Evolutionary conservation across 1,284 basidiomycete species (phyloP), one percentile per base, ranked within the genome.

Genomic region (Apiotrichum brassicae): DNA sequence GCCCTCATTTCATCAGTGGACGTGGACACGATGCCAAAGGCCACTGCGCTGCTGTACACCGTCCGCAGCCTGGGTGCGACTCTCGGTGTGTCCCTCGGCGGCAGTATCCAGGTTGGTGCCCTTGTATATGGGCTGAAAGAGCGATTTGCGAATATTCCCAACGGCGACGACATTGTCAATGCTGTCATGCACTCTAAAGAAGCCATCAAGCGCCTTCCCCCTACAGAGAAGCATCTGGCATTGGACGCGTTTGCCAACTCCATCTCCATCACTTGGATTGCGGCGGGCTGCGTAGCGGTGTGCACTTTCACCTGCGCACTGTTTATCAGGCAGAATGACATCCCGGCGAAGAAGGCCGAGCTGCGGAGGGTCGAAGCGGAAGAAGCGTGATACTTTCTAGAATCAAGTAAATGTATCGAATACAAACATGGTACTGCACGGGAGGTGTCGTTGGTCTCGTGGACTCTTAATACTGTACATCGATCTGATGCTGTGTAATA

Each of bases 21-120:
- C 51, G 60, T 61, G 25, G 58, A 56, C 24, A 55, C 59, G 20
- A 74, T 74, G 71, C 71, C 72, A 6, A 70, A 71, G 52, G 72
- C 71, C 7, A 75, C 72, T 0, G 71, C 73, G 9, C 50, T 74
- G 24, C 58, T 71, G 8, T 75, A 73, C 57, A 71, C 69, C 11
- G 61, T 64, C 13, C 65, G 73, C 26, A 63, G 60, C 7, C 61
- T 75, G 1, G 73, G 73, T 6, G 61, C 59, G 8, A 71, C 71
- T 4, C 56, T 73, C 7, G 73, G 73, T 22, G 62, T 75, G 3
- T 59, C 59, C 18, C 47, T 69, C 2, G 67, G 70, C 43, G 64
- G 65, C 4, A 68, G 63, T 1, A 55, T 72, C 34, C 72, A 74
- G 53, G 59, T 72, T 26, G 67, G 67, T 19, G 52, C 57, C 9